phyloP scores from a whole-genome alignment of 805 yeast genomes.

The Sugiyamaella floridensis region DNA sequence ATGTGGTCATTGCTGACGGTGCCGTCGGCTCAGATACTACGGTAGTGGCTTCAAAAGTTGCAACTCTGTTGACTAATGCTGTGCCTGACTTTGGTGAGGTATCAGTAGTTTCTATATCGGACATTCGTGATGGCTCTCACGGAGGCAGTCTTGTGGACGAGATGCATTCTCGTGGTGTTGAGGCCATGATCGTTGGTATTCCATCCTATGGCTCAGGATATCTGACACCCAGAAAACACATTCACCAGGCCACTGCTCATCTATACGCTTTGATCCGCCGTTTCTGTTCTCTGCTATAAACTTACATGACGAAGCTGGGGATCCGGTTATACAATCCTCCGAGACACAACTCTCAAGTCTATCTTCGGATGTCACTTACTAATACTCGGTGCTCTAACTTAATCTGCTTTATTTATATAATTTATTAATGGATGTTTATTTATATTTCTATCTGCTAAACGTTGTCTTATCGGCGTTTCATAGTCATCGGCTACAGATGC shows the following conservation, averaged over 20 bases:
- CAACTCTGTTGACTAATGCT: neutral
- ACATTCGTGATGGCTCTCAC: slow-evolving; percentile 69
- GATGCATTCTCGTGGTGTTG: slow-evolving; percentile 76
- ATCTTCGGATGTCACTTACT: too few relatives aligned
- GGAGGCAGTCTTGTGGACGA: slow-evolving; percentile 75
- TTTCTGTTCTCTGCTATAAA: neutral
- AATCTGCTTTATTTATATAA: too few relatives aligned
- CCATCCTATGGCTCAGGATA: slow-evolving; percentile 80
- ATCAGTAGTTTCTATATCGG: slow-evolving; percentile 54
- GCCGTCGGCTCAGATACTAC: neutral
- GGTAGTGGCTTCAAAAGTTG: neutral
- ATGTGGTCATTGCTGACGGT: slow-evolving; percentile 39
- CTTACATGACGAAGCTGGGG: too few relatives aligned
- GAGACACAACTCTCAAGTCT: too few relatives aligned
- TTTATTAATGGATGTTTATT: too few relatives aligned
- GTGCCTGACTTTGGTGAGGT: neutral
- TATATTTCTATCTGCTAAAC: neutral
- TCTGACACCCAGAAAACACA: slow-evolving; percentile 61
- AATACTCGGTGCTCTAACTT: neutral
- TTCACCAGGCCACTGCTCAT: slow-evolving; percentile 22
- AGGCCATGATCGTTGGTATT: slow-evolving; percentile 79
- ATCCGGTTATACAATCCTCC: too few relatives aligned
- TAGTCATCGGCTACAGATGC: neutral
- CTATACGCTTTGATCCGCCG: neutral
- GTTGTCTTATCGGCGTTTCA: neutral